Base-by-base conservation (phyloP, 495 filamentous ascomycete genomes). In the Penicillium longicatenatum region DNA sequence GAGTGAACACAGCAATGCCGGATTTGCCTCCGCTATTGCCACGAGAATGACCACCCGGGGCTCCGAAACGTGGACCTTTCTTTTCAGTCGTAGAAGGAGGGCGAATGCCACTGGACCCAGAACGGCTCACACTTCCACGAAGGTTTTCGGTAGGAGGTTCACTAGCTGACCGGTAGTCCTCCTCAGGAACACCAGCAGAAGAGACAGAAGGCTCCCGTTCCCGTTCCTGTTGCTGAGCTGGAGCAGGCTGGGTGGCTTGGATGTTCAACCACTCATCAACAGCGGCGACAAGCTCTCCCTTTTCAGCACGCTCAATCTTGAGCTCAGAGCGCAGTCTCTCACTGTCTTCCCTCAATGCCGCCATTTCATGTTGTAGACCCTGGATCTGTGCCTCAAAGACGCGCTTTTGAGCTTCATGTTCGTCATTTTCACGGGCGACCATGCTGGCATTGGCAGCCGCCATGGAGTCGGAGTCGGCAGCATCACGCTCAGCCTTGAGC, bases 271-370 rank as follows among this genome's bases (percentile, higher is more conserved):
- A 98, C 84, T 97, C 92, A 66, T 98, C 94, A 1, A 94, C 92
- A 1, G 92, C 86, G 46, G 85, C 83, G n/a, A 98, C 92, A 44
- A 98, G 79, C 63, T 97, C 92, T 35, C 92, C 92, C 73, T 97
- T 98, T 75, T 98, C 94, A 20, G 89, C 81, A 3, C 93, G 82
- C 72, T 97, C 95, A 30, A 82, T 77, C 67, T 94, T 86, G 17
- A 83, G 65, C 29, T 91, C 79, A 20, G 73, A 65, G 20, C 85
- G 75, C 6, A 96, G 75, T 12, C 83, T 79, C 8, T 81, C 80
- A 53, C 90, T 87, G 50, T 91, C 85, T 0, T 75, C 70, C 65
- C 86, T 84, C 31, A 94, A 72, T 22, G 81, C 82, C 17, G 73
- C 73, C 58, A 95, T 70, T 43, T 93, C 87, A 8, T 84, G 79